Base-by-base conservation (phyloP, 176 grass and related monocot species). In the Oryza brachyantha region DNA sequence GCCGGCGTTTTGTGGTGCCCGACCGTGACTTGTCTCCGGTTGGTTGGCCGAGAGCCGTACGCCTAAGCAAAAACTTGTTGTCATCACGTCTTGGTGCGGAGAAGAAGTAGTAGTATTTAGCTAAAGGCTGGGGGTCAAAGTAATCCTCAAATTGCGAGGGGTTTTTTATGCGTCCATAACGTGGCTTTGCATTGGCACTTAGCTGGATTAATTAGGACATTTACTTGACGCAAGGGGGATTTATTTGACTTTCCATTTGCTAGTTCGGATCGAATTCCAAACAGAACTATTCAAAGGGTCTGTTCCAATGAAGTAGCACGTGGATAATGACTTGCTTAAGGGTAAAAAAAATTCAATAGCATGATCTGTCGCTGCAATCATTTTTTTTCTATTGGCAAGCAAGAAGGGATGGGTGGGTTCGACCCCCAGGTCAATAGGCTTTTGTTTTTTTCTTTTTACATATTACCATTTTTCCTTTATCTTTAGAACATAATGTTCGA, bases 21-120 rank as follows among this genome's bases (percentile, higher is more conserved):
- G 81, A 75, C 64, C 2, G 34, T 8, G 64, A 88, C 77, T 35
- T 46, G 3, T 38, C 58, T 58, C n/a, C 27, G 58, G 16, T 67
- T 75, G 58, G 16, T 67, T 75, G 24, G 71, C 71, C 0, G 59
- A 5, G n/a, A 21, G 13, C 48, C 48, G 6, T 29, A 22, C 13
- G 19, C 40, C 0, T 3, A 48, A 81, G 43, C 65, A 70, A 61
- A 52, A 14, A 4, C 31, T 13, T 14, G 31, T 70, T 58, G 64
- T 46, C 5, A 55, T 72, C 72, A 61, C 71, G 81, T 83, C 60
- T 29, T 17, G 5, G 12, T 50, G 16, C 19, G 17, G 46, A 50
- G 46, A 6, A 19, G 16, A 19, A 46, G 3, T 45, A 3, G n/a
- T n/a, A n/a, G n/a, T n/a, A 3, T 48, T 5, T 48, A 19, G 50